These are phyloP conservation scores for Cydonia oblonga DNA, from an alignment of 331 rosid genomes.

Conservation along the genomic window DNA sequence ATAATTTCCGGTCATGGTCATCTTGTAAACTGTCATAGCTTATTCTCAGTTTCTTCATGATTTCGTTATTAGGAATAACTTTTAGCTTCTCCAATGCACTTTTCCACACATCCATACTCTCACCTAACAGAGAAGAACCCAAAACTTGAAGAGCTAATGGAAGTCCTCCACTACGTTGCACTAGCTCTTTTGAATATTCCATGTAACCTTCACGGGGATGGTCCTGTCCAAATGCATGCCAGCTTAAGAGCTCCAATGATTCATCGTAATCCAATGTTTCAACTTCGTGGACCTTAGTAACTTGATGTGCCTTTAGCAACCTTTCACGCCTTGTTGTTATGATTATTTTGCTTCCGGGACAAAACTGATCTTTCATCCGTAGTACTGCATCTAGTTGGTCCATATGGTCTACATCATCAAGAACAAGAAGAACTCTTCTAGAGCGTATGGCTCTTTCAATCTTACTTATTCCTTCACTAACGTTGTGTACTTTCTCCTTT, in stretches of 20 bases:
- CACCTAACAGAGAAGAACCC: not conserved
- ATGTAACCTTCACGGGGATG: not conserved
- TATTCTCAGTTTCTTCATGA: not conserved
- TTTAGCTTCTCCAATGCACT: not conserved
- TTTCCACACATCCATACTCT: not conserved
- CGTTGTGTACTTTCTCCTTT: not conserved
- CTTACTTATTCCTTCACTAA: not conserved
- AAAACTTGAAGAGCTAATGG: conserved; percentile 11
- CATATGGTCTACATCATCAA: conserved; percentile 11
- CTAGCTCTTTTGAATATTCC: not conserved
- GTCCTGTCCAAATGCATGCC: not conserved
- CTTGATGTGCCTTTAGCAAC: not conserved
- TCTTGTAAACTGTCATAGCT: not conserved
- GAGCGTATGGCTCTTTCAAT: not conserved
- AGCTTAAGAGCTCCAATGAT: conserved; percentile 2
- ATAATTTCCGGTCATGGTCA: not conserved
- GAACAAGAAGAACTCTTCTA: not conserved
- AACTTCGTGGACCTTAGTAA: not conserved
- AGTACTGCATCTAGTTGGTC: not conserved
- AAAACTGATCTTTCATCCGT: not conserved
- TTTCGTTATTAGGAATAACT: not conserved
- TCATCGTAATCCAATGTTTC: not conserved
- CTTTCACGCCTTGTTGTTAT: not conserved
- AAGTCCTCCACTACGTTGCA: not conserved
- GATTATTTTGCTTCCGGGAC: conserved; percentile 4